Conservation (phyloP, 495 filamentous ascomycete genomes). For the Jackrogersella multiformis region DNA sequence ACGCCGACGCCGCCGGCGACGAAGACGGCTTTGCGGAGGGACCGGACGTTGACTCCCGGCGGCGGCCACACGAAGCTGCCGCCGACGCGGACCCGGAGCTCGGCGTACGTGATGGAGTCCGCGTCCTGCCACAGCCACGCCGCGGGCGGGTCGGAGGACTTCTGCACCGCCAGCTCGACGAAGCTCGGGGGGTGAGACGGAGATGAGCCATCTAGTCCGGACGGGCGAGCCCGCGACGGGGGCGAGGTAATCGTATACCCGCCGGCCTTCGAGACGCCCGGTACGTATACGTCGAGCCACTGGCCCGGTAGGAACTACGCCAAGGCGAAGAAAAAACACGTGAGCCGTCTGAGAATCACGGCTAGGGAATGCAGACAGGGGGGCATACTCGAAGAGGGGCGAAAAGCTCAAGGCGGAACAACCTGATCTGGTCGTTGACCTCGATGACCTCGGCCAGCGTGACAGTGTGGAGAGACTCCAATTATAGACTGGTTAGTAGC, state of each 20-base stretch:
- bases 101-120: constrained; percentile 63
- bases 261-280: constrained; percentile 71
- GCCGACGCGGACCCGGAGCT: constrained; percentile 74
- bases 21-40: constrained; percentile 69
- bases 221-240: constrained; percentile 57
- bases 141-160: constrained; percentile 70
- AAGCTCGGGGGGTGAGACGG: constrained; percentile 48
- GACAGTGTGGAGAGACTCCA: constrained; percentile 52
- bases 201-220: constrained; percentile 38
- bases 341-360: background rate
- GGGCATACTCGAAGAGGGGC: constrained; percentile 41
- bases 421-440: constrained; percentile 48
- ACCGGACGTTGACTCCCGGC: constrained; percentile 47
- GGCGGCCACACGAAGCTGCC: constrained; percentile 84
- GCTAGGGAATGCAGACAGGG: background rate
- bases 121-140: constrained; percentile 75
- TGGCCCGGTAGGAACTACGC: constrained; percentile 81
- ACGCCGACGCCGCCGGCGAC: constrained; percentile 87
- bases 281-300: constrained; percentile 88
- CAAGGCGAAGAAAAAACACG: background rate
- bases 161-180: constrained; percentile 79
- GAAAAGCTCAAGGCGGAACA: constrained; percentile 51
- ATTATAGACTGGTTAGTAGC: constrained; percentile 32
- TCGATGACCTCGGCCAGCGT: constrained; percentile 47
- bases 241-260: constrained; percentile 90